phyloP scores from a whole-genome alignment of 768 basidiomycete genomes.

The Podaxis rugospora region DNA sequence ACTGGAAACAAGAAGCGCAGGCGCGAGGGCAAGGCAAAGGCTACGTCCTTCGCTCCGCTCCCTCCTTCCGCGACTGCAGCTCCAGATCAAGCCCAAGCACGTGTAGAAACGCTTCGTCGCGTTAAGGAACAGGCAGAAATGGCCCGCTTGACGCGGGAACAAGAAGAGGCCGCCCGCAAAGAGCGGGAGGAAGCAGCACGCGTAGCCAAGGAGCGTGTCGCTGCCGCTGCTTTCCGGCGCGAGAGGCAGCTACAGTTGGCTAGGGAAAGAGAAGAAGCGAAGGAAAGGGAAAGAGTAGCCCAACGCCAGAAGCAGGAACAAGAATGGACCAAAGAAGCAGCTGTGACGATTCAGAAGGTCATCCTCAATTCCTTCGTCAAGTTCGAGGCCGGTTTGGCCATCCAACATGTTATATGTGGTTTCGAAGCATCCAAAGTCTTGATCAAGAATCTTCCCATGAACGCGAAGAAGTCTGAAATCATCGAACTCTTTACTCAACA shows the following conservation, averaged over 20 bases:
- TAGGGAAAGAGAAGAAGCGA: background rate
- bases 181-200: background rate
- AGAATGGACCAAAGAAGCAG: constrained; percentile 7
- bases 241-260: background rate
- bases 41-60: background rate
- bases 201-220: background rate
- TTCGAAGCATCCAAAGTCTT: constrained; percentile 14
- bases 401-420: constrained; percentile 13
- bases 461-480: constrained; percentile 12
- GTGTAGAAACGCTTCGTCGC: background rate
- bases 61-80: background rate
- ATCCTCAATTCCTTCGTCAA: constrained; percentile 16
- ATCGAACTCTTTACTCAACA: constrained; percentile 13
- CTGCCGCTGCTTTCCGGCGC: background rate
- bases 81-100: background rate
- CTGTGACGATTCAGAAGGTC: constrained; percentile 5
- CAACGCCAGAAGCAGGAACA: constrained; percentile 3
- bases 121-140: background rate
- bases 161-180: background rate
- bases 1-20: background rate
- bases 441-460: constrained; percentile 13
- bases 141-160: background rate
- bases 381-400: constrained; percentile 18
- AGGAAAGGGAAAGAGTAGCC: constrained; percentile 1
- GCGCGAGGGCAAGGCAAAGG: background rate